A percentile compares a stretch with the other conserved stretches of the same genome.
These are phyloP conservation scores for Aquilaria malaccensis DNA, from an alignment of 345 rosid species.

Conservation along the genomic window DNA sequence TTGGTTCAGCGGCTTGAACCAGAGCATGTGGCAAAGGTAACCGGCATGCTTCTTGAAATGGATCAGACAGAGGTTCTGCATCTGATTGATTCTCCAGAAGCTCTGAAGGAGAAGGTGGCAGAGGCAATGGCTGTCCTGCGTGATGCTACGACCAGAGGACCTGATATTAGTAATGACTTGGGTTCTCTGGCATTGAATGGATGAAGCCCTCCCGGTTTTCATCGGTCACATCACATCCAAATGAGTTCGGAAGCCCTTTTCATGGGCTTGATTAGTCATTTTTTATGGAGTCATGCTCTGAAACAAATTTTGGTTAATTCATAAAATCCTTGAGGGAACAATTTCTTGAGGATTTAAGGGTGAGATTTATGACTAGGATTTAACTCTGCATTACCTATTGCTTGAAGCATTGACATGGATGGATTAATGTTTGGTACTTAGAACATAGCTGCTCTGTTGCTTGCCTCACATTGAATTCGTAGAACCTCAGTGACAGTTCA, in stretches of 20 bases:
- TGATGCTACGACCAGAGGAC: slow-evolving; percentile 21
- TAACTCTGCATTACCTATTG: neutral
- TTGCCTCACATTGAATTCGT: no score
- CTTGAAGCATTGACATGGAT: neutral
- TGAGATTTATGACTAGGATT: neutral
- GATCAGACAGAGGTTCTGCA: slow-evolving; percentile 63
- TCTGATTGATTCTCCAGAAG: slow-evolving; percentile 68
- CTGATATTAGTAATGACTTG: slow-evolving; percentile 31
- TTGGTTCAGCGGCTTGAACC: slow-evolving; percentile 54
- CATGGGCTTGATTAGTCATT: slow-evolving; percentile 12
- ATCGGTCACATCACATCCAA: neutral
- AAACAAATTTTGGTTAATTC: slow-evolving; percentile 4
- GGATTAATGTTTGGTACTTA: no score
- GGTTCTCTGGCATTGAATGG: slow-evolving; percentile 21
- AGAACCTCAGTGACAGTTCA: no score
- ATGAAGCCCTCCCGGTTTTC: neutral
- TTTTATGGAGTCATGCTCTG: neutral
- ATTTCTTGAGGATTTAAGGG: slow-evolving; percentile 1
- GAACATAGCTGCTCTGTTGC: no score
- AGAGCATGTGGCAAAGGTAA: slow-evolving; percentile 50
- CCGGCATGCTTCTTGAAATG: slow-evolving; percentile 82
- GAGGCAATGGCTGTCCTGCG: slow-evolving; percentile 65
- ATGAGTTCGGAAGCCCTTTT: slow-evolving; percentile 7
- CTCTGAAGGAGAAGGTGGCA: slow-evolving; percentile 53
- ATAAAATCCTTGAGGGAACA: slow-evolving; percentile 1